These are phyloP conservation scores for Beauveria australis DNA, from an alignment of 2,329 filamentous ascomycete species.

Conservation along the genomic window DNA sequence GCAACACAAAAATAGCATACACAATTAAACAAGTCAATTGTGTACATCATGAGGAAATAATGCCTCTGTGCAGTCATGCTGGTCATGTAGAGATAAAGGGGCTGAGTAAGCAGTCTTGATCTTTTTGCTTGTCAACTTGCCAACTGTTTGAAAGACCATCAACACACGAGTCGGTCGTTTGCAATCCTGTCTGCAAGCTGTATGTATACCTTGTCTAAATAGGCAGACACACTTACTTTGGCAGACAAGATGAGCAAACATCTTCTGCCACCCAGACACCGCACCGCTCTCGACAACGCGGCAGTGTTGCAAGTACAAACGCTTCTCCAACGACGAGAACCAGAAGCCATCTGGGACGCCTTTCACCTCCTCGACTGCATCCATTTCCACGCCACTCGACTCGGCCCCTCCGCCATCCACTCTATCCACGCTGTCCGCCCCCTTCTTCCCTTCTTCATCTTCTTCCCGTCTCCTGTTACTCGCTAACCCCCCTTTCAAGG, in stretches of 20 bases:
- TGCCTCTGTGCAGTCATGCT: too few relatives aligned
- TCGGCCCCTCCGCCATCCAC: background rate
- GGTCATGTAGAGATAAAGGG: background rate
- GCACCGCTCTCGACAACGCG: background rate
- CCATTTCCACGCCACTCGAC: background rate
- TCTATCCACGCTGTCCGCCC: background rate
- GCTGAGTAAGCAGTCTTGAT: background rate
- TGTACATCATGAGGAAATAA: background rate
- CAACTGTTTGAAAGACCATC: background rate
- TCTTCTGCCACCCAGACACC: background rate
- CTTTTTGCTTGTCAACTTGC: background rate
- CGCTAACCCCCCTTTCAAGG: background rate
- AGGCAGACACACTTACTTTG: too few relatives aligned
- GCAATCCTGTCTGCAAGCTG: too few relatives aligned
- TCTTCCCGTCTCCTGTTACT: background rate
- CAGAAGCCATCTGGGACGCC: conserved; percentile 1
- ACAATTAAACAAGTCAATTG: too few relatives aligned
- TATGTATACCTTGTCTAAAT: too few relatives aligned
- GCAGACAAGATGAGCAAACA: background rate
- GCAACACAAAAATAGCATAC: too few relatives aligned
- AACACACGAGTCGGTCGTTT: background rate
- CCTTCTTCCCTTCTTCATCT: too few relatives aligned
- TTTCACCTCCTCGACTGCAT: conserved; percentile 7
- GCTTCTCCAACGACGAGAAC: background rate
- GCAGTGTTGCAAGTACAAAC: background rate